Percentiles rank a stretch among this genome's conserved stretches.
phyloP scores from a whole-genome alignment of 805 yeast species.

The Yamadazyma laniorum region DNA sequence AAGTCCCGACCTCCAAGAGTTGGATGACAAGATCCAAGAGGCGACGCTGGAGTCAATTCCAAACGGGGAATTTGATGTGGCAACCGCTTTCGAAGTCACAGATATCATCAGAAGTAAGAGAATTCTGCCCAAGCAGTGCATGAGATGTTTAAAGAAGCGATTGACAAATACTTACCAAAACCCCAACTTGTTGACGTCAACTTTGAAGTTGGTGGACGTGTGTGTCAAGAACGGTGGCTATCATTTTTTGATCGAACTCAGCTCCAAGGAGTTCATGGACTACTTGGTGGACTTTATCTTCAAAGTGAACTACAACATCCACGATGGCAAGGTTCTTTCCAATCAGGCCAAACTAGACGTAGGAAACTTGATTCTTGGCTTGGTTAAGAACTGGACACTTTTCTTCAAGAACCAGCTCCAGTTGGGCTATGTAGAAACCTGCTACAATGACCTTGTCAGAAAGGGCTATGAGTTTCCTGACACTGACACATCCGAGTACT shows the following conservation, averaged over 20 bases:
- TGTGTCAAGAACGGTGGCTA: constrained; percentile 92
- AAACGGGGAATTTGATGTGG: constrained; percentile 80
- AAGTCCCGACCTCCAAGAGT: constrained; percentile 30
- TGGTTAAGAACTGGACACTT: constrained; percentile 74
- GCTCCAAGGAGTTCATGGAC: constrained; percentile 84
- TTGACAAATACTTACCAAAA: constrained; percentile 57
- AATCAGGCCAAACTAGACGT: constrained; percentile 40
- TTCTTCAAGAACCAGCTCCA: constrained; percentile 70
- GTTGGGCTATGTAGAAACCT: constrained; percentile 59
- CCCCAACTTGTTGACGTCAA: constrained; percentile 76
- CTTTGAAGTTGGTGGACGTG: constrained; percentile 75
- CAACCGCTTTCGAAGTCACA: constrained; percentile 74
- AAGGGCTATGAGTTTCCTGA: constrained; percentile 72
- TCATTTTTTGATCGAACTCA: constrained; percentile 75
- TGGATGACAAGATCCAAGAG: constrained; percentile 64
- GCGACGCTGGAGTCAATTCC: constrained; percentile 93
- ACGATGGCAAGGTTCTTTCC: constrained; percentile 20
- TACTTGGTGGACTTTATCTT: constrained; percentile 54
- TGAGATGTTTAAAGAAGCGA: constrained; percentile 79
- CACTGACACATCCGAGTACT: constrained; percentile 20
- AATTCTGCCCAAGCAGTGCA: constrained; percentile 74
- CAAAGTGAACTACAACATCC: constrained; percentile 37
- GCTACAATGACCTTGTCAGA: constrained; percentile 55
- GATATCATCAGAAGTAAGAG: constrained; percentile 83
- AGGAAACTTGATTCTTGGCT: constrained; percentile 55